Percentiles rank a stretch among this genome's conserved stretches.
These are phyloP conservation scores for Lipomyces anomalus DNA, from an alignment of 805 yeast species.

Conservation along the genomic window DNA sequence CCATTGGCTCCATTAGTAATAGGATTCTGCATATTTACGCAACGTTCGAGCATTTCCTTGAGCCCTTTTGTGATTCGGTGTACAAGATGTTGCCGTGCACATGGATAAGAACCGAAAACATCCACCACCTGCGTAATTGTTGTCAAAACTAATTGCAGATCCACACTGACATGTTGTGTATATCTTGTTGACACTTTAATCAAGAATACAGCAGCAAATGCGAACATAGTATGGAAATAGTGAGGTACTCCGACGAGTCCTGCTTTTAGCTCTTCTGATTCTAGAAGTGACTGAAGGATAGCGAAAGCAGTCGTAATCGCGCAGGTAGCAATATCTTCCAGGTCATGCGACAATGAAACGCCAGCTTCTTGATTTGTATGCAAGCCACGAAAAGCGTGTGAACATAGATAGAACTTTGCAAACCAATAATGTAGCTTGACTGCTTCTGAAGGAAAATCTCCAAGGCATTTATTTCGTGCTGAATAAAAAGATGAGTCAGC, in stretches of 20 bases:
- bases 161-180: slow-evolving; percentile 10
- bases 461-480: slow-evolving; percentile 10
- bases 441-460: slow-evolving; percentile 18
- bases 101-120: slow-evolving; percentile 8
- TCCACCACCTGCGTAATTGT: slow-evolving; percentile 8
- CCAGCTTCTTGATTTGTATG: not conserved
- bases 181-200: slow-evolving; percentile 12
- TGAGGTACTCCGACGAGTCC: slow-evolving; percentile 15
- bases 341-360: slow-evolving; percentile 7
- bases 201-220: slow-evolving; percentile 16
- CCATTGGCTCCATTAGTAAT: not conserved
- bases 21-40: too few relatives aligned
- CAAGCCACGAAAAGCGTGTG: slow-evolving; percentile 18
- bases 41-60: slow-evolving; percentile 12
- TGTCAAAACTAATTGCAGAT: slow-evolving; percentile 3
- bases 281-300: slow-evolving; percentile 5
- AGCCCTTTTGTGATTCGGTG: slow-evolving; percentile 14
- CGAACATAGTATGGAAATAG: slow-evolving; percentile 19
- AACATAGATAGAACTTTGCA: slow-evolving; percentile 13
- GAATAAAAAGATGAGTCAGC: too few relatives aligned
- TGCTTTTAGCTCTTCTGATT: slow-evolving; percentile 11
- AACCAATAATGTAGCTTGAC: slow-evolving; percentile 14
- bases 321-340: slow-evolving; percentile 8
- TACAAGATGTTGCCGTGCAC: slow-evolving; percentile 18
- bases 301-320: slow-evolving; percentile 18